Conservation (phyloP, 805 yeast genomes). For the Candida hungchunana region DNA sequence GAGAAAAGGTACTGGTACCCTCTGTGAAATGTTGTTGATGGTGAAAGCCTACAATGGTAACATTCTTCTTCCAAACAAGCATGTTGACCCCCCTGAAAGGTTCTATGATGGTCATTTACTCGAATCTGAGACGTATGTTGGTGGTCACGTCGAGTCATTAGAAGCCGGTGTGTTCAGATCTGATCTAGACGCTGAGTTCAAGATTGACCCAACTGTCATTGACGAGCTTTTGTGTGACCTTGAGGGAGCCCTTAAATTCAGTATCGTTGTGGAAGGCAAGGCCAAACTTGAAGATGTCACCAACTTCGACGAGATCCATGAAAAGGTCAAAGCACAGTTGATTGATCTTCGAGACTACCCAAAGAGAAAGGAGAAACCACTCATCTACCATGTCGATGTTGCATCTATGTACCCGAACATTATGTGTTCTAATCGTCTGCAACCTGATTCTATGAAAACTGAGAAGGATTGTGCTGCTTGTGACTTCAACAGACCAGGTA, state of each 20-base stretch:
- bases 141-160: conserved; percentile 96
- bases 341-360: conserved; percentile 59
- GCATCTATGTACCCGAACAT: conserved; percentile 99
- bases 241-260: conserved; percentile 72
- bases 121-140: conserved; percentile 96
- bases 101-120: conserved; percentile 91
- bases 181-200: conserved; percentile 73
- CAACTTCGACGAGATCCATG: conserved; percentile 72
- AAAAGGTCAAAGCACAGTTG: conserved; percentile 50
- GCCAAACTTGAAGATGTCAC: conserved; percentile 70
- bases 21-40: conserved; percentile 96
- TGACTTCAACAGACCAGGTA: conserved; percentile 94
- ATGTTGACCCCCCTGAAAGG: conserved; percentile 88
- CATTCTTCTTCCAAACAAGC: conserved; percentile 88
- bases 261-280: conserved; percentile 76
- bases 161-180: conserved; percentile 98
- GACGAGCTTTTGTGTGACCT: conserved; percentile 75
- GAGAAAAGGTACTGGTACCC: conserved; percentile 96
- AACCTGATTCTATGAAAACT: conserved; percentile 95
- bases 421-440: conserved; percentile 95
- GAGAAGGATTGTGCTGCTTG: conserved; percentile 97
- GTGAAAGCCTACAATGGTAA: conserved; percentile 84
- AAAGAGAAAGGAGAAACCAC: conserved; percentile 68
- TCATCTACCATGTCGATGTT: conserved; percentile 96
- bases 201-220: conserved; percentile 74